Evolutionary conservation across 2,329 filamentous ascomycete genomes (phyloP), one percentile per base, ranked within the genome.

Genomic region (Fusarium irregulare): DNA sequence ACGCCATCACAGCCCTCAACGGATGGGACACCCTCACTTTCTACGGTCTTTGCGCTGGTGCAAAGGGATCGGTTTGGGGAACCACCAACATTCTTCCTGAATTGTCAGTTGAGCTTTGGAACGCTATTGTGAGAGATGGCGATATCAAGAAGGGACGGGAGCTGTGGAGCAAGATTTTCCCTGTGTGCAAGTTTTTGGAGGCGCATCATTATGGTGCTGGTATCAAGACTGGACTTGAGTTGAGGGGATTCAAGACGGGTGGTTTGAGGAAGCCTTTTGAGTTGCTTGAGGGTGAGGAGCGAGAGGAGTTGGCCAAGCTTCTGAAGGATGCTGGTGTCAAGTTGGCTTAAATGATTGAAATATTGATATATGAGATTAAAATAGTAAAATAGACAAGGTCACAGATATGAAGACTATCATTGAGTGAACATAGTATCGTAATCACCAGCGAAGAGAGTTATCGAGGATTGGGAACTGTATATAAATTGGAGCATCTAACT

Each of bases 21-120:
- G 84, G 84, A 2, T 86, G 84, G 84, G 84, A 86, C 61, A 86
- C 84, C 0, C 75, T 86, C 18, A 86, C 84, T 0, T 86, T 86
- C 71, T 86, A 86, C 65, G 84, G 84, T 12, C 75, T 86, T 12
- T 82, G 81, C 1, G 83, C 84, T 1, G 84, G 84, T 0, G 82
- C 83, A 11, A 83, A 83, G 47, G 84, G 84, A 5, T 82, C 81
- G 5, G 81, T 86, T 2, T 86, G 84, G 84, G 84, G 84, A 1
- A 83, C 84, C 0, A 81, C 83, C 4, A 86, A 86, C 60, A 76
- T 86, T 18, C 82, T 86, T 12, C 84, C 84, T 0, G 83, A 86
- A 65, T 73, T 86, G 20, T 83, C 83, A 1, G 77, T 83, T 18
- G 74, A 84, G 73, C 74, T 86, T 2, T 86, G 82, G 80, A 78